Evolutionary conservation across 1,139 yeast species (phyloP).

Genomic region (Diutina scorzettiae): DNA sequence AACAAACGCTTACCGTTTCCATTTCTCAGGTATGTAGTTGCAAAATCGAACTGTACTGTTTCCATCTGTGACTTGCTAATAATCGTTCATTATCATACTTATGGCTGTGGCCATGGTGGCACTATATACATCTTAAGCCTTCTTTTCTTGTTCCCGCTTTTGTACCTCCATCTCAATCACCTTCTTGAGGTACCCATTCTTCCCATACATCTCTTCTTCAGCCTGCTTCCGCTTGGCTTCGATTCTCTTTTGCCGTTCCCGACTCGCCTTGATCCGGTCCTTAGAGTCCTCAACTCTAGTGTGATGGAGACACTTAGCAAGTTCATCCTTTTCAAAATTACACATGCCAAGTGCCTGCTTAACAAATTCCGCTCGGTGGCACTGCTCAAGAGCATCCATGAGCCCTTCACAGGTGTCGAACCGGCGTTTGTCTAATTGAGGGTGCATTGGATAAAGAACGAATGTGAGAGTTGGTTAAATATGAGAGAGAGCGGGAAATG

Average conservation of each 20-base stretch:
- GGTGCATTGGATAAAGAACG: too few relatives aligned
- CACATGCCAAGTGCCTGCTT: constrained; percentile 77
- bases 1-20: too few relatives aligned
- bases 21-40: too few relatives aligned
- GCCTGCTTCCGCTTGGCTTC: constrained; percentile 46
- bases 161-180: constrained; percentile 33
- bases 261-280: constrained; percentile 44
- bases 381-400: constrained; percentile 81
- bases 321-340: constrained; percentile 71
- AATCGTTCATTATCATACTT: too few relatives aligned
- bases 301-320: constrained; percentile 66
- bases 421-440: constrained; percentile 33
- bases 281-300: constrained; percentile 63
- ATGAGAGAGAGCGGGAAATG: too few relatives aligned
- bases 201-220: constrained; percentile 74
- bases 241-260: constrained; percentile 42
- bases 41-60: too few relatives aligned
- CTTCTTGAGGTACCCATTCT: constrained; percentile 57
- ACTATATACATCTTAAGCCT: background rate
- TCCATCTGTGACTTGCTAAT: too few relatives aligned
- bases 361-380: constrained; percentile 65
- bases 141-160: constrained; percentile 9
- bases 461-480: too few relatives aligned
- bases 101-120: background rate
- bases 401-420: constrained; percentile 60